phyloP scores from a whole-genome alignment of 202 grass and related monocot genomes.

The Zizania palustris region DNA sequence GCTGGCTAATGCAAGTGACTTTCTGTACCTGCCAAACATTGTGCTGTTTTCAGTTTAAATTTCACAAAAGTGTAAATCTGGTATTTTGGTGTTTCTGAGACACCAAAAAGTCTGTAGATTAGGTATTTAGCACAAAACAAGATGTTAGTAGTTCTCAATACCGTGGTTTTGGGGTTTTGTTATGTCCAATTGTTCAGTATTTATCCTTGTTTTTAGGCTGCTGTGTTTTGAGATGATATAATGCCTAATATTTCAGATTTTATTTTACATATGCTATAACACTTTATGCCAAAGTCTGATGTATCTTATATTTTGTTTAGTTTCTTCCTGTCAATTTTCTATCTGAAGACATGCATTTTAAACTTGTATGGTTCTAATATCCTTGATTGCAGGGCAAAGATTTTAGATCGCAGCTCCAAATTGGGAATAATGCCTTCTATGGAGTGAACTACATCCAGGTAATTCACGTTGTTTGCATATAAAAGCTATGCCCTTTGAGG shows the following conservation, averaged over 20 bases:
- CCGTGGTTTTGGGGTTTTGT: background rate
- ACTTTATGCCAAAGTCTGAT: background rate
- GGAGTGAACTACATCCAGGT: slow-evolving; percentile 84
- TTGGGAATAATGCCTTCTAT: slow-evolving; percentile 64
- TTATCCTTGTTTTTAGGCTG: background rate
- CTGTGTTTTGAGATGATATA: background rate
- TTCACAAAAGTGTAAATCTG: no score
- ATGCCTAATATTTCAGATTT: background rate
- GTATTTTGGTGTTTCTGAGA: no score
- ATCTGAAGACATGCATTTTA: background rate
- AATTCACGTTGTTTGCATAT: background rate
- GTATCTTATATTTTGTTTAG: background rate
- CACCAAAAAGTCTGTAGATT: background rate
- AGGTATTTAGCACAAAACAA: background rate
- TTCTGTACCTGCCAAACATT: background rate
- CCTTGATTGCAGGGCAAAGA: slow-evolving; percentile 59
- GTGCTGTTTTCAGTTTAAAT: background rate
- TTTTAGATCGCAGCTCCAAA: slow-evolving; percentile 59
- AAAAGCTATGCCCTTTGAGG: slow-evolving; percentile 3
- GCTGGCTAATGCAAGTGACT: background rate
- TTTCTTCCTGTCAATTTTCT: background rate
- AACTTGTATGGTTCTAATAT: slow-evolving; percentile 22
- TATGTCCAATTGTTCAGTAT: no score
- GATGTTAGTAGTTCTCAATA: background rate
- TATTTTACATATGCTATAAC: background rate